phyloP scores from a whole-genome alignment of 2,329 filamentous ascomycete species.

The Amylocarpus encephaloides region DNA sequence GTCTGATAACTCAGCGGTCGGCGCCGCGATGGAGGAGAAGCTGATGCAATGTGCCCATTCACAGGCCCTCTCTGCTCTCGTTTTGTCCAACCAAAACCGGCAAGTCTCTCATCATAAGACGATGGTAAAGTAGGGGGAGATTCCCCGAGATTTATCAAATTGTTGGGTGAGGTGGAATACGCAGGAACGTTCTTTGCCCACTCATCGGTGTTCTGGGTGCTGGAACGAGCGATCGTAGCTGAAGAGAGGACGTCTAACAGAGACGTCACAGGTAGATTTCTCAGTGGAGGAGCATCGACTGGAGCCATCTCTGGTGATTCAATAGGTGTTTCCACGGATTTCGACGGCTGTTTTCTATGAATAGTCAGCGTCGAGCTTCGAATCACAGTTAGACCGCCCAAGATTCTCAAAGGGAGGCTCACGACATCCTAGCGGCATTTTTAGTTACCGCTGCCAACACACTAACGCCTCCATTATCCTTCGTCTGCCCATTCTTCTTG shows the following conservation, averaged over 20 bases:
- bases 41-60: slow-evolving; percentile 23
- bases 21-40: slow-evolving; percentile 33
- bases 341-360: slow-evolving; percentile 18
- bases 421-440: slow-evolving; percentile 29
- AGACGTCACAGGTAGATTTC: slow-evolving; percentile 23
- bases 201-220: slow-evolving; percentile 33
- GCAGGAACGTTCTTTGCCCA: slow-evolving; percentile 40
- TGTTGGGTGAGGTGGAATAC: slow-evolving; percentile 36
- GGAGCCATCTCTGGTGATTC: slow-evolving; percentile 28
- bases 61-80: slow-evolving; percentile 26
- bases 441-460: slow-evolving; percentile 30
- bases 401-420: slow-evolving; percentile 13
- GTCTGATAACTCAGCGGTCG: slow-evolving; percentile 49
- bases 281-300: slow-evolving; percentile 13
- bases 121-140: slow-evolving; percentile 36
- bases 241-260: slow-evolving; percentile 30
- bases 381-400: background rate
- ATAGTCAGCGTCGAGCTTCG: slow-evolving; percentile 8
- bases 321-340: slow-evolving; percentile 14
- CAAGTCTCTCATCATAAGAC: slow-evolving; percentile 29
- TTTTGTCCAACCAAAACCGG: slow-evolving; percentile 26
- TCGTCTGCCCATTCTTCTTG: slow-evolving; percentile 32
- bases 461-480: slow-evolving; percentile 24
- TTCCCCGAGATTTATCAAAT: slow-evolving; percentile 38
- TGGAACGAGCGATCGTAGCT: slow-evolving; percentile 21